Evolutionary conservation across 2,329 filamentous ascomycete genomes (phyloP).

Genomic region (Fusarium sp.): DNA sequence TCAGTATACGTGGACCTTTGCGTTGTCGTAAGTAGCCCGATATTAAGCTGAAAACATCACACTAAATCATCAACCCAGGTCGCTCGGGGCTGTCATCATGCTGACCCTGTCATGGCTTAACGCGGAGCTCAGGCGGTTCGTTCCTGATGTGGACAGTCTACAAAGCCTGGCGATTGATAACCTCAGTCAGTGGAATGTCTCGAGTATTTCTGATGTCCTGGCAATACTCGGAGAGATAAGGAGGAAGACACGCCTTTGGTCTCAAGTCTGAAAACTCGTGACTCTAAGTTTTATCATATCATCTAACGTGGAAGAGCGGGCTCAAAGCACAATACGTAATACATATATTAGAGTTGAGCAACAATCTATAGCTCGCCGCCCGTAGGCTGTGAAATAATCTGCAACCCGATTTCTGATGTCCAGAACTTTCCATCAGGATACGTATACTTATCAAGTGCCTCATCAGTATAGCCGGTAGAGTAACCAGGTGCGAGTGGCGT

Average conservation of each 20-base stretch:
- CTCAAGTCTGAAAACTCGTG: neutral
- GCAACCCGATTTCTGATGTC: neutral
- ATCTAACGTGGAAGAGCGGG: accelerated
- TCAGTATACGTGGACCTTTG: neutral
- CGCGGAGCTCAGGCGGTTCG: neutral
- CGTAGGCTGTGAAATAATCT: neutral
- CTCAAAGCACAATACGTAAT: no score
- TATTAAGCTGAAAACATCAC: neutral
- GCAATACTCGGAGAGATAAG: neutral
- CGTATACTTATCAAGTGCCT: neutral
- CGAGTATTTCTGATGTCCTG: neutral
- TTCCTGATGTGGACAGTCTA: neutral
- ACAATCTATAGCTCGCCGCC: neutral
- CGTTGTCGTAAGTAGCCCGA: neutral
- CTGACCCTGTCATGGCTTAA: neutral
- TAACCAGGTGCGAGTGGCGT: neutral
- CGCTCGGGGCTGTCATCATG: neutral
- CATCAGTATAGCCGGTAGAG: neutral
- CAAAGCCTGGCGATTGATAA: neutral
- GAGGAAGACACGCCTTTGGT: neutral
- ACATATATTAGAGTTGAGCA: neutral
- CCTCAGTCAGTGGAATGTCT: neutral
- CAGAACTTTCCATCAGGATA: neutral
- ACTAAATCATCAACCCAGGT: neutral
- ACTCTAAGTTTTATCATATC: no score